These are phyloP conservation scores for Geotrichum australiense DNA, from an alignment of 1,139 yeast species.

Conservation along the genomic window DNA sequence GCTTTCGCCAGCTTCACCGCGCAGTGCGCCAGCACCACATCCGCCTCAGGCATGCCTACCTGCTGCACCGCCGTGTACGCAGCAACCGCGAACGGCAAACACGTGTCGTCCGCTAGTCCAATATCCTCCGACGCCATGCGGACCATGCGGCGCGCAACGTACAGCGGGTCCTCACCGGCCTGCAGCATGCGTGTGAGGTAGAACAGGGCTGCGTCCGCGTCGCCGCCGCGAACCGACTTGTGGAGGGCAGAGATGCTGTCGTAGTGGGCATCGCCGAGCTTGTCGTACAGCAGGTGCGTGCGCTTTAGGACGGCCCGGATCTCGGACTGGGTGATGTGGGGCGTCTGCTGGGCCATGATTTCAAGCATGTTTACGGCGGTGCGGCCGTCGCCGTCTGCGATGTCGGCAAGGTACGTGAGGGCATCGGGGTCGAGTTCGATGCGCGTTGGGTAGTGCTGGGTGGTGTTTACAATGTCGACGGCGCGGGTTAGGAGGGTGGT, in stretches of 20 bases:
- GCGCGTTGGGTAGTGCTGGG: constrained; percentile 24
- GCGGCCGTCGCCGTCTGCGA: constrained; percentile 89
- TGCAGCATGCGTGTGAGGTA: constrained; percentile 80
- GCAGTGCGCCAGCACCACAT: constrained; percentile 82
- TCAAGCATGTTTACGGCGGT: constrained; percentile 74
- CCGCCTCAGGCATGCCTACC: constrained; percentile 97
- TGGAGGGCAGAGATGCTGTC: constrained; percentile 94
- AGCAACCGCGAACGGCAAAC: constrained; percentile 81
- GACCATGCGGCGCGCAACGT: constrained; percentile 86
- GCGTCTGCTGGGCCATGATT: constrained; percentile 33
- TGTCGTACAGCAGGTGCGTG: constrained; percentile 68
- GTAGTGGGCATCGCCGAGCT: constrained; percentile 86
- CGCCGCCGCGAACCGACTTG: constrained; percentile 80
- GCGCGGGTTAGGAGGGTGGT: constrained; percentile 57
- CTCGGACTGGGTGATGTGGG: constrained; percentile 35
- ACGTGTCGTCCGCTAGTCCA: constrained; percentile 73
- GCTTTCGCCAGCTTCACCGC: constrained; percentile 83
- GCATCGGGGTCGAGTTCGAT: constrained; percentile 52
- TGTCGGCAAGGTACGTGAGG: constrained; percentile 59
- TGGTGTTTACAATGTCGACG: constrained; percentile 6
- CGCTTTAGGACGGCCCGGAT: constrained; percentile 35
- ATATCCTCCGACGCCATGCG: constrained; percentile 89
- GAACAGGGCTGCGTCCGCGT: constrained; percentile 83
- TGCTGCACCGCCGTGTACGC: constrained; percentile 83
- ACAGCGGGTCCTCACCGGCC: constrained; percentile 92